These are phyloP conservation scores for Candida morakotiae DNA, from an alignment of 805 yeast species.

Conservation along the genomic window DNA sequence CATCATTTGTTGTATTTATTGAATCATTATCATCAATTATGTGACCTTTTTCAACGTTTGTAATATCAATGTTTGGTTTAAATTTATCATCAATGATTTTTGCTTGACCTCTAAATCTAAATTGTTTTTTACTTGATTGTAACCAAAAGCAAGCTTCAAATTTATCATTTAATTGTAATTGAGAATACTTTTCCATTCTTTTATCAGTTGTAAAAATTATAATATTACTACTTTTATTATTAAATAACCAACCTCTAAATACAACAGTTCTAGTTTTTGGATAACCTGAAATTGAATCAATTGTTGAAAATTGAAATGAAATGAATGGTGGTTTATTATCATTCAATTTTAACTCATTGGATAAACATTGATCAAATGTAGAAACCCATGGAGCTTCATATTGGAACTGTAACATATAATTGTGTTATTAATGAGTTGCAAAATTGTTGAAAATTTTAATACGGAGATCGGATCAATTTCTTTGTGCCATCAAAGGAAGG, in stretches of 20 bases:
- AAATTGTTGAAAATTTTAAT: no score
- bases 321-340: conserved; percentile 43
- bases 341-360: conserved; percentile 33
- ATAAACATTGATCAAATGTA: conserved; percentile 49
- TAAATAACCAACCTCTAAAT: conserved; percentile 70
- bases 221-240: conserved; percentile 62
- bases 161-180: conserved; percentile 46
- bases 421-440: background rate
- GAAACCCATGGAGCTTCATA: conserved; percentile 55
- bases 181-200: conserved; percentile 60
- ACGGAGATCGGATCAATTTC: no score
- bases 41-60: conserved; percentile 17
- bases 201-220: conserved; percentile 69
- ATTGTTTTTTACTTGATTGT: conserved; percentile 57
- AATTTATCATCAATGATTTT: conserved; percentile 34
- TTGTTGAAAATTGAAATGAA: conserved; percentile 66
- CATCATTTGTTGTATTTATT: conserved; percentile 2
- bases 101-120: conserved; percentile 67
- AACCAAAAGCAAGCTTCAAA: conserved; percentile 81
- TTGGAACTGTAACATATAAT: conserved; percentile 7
- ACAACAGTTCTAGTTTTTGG: conserved; percentile 73
- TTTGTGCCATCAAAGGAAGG: no score
- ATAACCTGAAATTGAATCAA: conserved; percentile 42
- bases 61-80: conserved; percentile 29
- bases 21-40: conserved; percentile 7